Evolutionary conservation across 2,329 filamentous ascomycete species (phyloP).

Genomic region (Neofusicoccum ribis): DNA sequence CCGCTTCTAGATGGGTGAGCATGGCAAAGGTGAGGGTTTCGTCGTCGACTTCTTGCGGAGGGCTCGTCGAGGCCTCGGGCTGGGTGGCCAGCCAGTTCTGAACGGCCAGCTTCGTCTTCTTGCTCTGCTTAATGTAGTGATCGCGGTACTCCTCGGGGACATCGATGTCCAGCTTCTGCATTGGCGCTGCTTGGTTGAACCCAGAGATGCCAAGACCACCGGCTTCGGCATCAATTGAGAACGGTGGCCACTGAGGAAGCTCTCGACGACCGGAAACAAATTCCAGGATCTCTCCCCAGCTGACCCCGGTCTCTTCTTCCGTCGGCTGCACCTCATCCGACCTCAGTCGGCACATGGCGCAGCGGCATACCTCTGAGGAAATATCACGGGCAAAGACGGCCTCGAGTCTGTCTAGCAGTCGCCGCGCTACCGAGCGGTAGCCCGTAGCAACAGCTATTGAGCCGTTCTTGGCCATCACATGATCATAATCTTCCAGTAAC

Average conservation of each 20-base stretch:
- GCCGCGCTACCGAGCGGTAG: constrained; percentile 88
- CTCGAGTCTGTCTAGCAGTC: constrained; percentile 85
- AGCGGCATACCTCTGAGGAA: constrained; percentile 79
- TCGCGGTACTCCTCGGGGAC: constrained; percentile 91
- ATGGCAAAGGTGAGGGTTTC: constrained; percentile 94
- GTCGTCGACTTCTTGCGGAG: constrained; percentile 87
- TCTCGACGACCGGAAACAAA: constrained; percentile 86
- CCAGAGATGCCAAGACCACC: constrained; percentile 60
- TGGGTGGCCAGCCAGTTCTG: constrained; percentile 87
- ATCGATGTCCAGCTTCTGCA: constrained; percentile 85
- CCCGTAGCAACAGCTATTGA: constrained; percentile 94
- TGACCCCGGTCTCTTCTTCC: constrained; percentile 66
- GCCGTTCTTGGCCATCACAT: constrained; percentile 78
- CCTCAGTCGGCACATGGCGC: constrained; percentile 72
- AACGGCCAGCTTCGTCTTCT: constrained; percentile 88
- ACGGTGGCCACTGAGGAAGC: constrained; percentile 85
- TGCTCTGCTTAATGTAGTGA: constrained; percentile 87
- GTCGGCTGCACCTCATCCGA: constrained; percentile 33
- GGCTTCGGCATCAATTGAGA: constrained; percentile 57
- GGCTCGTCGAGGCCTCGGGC: constrained; percentile 69
- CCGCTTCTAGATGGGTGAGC: constrained; percentile 76
- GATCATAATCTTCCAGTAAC: constrained; percentile 81
- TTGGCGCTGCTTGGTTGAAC: constrained; percentile 55
- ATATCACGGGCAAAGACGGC: constrained; percentile 93
- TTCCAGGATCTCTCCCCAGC: constrained; percentile 95